Evolutionary conservation across 495 filamentous ascomycete species (phyloP), one percentile per base, ranked within the genome.

Genomic region (Staphylotrichum longicolle): DNA sequence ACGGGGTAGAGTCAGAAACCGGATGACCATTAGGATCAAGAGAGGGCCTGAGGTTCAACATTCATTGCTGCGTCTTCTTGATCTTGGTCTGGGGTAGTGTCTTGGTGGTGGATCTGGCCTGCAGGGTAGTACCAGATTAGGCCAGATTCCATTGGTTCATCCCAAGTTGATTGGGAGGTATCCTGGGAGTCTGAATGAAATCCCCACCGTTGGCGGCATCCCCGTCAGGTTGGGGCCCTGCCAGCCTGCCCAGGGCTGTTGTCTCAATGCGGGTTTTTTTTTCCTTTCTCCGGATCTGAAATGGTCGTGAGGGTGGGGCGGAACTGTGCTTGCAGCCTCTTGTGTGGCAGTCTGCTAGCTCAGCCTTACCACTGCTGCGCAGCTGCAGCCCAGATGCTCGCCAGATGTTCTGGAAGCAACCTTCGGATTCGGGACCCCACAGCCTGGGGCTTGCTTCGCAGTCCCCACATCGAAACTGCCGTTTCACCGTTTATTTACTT

Each of bases 281-380:
- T 57, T 50, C 48, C 41, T 33, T 60, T 12, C 2, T 44, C 34
- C 32, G 54, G 20, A 27, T 27, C 20, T 27, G 20, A 27, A 27
- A 27, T 27, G 20, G 20, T 27, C 20, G 20, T 1, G 20, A 27
- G 20, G 20, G 20, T 27, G 20, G 20, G 20, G 41, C 34, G 34
- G 37, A 37, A n/a, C 7, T 12, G 14, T 6, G 34, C 30, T 54
- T 48, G 50, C 54, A 57, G 63, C 62, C 62, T 63, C 64, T 27
- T 27, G 39, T 67, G 62, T 60, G 62, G 53, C 64, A 63, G 57
- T 40, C 41, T 35, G 14, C 63, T 58, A 56, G 50, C 59, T 69
- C 67, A 69, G 67, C 67, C 67, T 69, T 69, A 69, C 60, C 67
- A 65, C 61, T 66, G 58, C 60, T 59, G 47, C 42, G 63, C 62